phyloP scores from a whole-genome alignment of 129 eudicot species.

The Helianthus tuberosus region DNA sequence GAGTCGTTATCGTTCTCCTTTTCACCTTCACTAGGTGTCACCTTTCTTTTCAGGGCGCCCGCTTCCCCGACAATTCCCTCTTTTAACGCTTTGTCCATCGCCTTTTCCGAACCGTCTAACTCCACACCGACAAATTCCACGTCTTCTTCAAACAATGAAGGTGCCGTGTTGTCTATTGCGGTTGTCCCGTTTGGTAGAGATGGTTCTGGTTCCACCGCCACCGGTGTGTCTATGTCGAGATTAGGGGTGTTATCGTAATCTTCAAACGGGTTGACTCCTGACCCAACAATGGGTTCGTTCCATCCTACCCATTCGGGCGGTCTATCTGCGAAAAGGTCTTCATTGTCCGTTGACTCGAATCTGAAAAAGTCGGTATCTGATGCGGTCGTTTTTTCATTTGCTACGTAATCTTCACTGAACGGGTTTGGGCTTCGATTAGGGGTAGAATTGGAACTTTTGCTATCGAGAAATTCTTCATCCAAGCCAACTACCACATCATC shows the following conservation, averaged over 20 bases:
- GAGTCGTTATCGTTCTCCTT: conserved; percentile 53
- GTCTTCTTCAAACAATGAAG: conserved; percentile 87
- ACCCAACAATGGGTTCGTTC: conserved; percentile 43
- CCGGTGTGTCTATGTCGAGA: conserved; percentile 32
- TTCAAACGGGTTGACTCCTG: conserved; percentile 69
- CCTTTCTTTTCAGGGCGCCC: conserved; percentile 60
- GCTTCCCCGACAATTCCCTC: conserved; percentile 98
- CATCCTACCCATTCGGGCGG: conserved; percentile 90
- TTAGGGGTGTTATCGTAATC: conserved; percentile 40
- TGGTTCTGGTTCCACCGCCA: conserved; percentile 15
- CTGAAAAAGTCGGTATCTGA: conserved; percentile 20
- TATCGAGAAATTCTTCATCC: conserved; percentile 59
- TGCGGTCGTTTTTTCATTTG: conserved; percentile 8
- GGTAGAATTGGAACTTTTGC: conserved; percentile 32
- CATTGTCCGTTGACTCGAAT: conserved; percentile 26
- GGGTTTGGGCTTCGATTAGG: conserved; percentile 27
- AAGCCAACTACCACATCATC: conserved; percentile 90
- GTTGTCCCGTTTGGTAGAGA: conserved; percentile 55
- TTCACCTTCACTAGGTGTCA: conserved; percentile 39
- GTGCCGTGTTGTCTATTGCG: conserved; percentile 37
- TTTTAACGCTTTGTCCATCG: conserved; percentile 83
- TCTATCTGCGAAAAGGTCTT: conserved; percentile 69
- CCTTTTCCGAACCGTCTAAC: conserved; percentile 83
- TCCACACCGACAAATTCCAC: conserved; percentile 96
- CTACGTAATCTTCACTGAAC: conserved; percentile 18